A percentile compares a stretch with the other conserved stretches of the same genome.
These are phyloP conservation scores for Calocybe indica DNA, from an alignment of 768 basidiomycete species.

Conservation along the genomic window DNA sequence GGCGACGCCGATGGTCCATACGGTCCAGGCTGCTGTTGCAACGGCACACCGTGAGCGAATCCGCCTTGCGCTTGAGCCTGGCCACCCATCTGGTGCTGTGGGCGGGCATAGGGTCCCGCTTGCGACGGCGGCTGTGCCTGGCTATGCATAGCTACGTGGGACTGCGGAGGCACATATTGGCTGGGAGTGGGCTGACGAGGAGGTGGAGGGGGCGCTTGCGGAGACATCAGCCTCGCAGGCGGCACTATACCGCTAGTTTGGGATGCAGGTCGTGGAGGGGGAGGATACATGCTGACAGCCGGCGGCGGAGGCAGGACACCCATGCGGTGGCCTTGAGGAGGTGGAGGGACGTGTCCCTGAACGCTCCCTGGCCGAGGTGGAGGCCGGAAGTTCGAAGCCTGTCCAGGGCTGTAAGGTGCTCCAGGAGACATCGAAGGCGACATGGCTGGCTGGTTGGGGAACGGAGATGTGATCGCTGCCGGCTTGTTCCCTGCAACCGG, in stretches of 20 bases:
- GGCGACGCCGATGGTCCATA: constrained; percentile 16
- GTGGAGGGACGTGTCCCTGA: constrained; percentile 37
- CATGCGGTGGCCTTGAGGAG: constrained; percentile 28
- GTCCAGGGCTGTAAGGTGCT: constrained; percentile 42
- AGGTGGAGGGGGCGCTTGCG: constrained; percentile 32
- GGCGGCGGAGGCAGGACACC: constrained; percentile 22
- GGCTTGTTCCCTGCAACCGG: constrained; percentile 53
- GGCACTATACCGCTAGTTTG: constrained; percentile 21
- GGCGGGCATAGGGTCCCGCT: constrained; percentile 31
- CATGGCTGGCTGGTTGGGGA: constrained; percentile 56
- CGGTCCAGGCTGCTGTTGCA: constrained; percentile 22
- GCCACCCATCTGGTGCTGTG: constrained; percentile 8
- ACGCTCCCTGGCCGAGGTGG: constrained; percentile 63
- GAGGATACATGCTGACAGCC: constrained; percentile 24
- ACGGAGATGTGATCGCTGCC: constrained; percentile 78
- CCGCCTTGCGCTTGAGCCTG: constrained; percentile 28
- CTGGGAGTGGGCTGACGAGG: constrained; percentile 39
- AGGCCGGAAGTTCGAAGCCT: constrained; percentile 47
- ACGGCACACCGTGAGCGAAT: constrained; percentile 8
- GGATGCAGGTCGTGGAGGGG: constrained; percentile 24
- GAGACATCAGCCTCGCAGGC: constrained; percentile 41
- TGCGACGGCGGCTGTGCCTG: constrained; percentile 35
- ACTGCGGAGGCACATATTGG: constrained; percentile 43
- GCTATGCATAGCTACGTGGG: constrained; percentile 32
- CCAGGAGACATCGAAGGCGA: constrained; percentile 40